Conservation (phyloP, 2,329 filamentous ascomycete species). For the Cercospora sp. region DNA sequence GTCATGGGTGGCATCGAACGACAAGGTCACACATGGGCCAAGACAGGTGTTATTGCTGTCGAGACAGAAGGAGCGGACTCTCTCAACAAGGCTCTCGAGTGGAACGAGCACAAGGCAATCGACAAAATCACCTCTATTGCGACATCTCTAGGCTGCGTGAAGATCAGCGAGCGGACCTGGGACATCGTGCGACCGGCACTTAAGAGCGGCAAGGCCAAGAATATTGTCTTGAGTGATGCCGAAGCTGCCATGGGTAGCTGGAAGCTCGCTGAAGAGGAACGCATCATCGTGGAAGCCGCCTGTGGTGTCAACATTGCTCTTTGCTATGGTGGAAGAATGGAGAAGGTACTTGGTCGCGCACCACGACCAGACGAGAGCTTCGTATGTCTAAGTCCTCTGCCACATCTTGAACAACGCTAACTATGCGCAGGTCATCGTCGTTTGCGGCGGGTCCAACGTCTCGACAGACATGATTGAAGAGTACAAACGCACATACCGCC, state of each 20-base stretch:
- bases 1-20: constrained; percentile 69
- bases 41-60: constrained; percentile 64
- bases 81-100: constrained; percentile 61
- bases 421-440: constrained; percentile 59
- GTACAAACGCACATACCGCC: constrained; percentile 48
- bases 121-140: constrained; percentile 74
- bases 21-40: constrained; percentile 35
- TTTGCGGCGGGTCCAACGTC: constrained; percentile 70
- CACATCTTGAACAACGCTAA: background rate
- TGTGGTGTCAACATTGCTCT: constrained; percentile 81
- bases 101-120: constrained; percentile 58
- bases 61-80: constrained; percentile 76
- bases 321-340: constrained; percentile 65
- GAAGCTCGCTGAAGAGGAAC: constrained; percentile 77
- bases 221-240: constrained; percentile 68
- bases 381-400: constrained; percentile 38
- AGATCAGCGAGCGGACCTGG: constrained; percentile 68
- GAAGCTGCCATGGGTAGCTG: constrained; percentile 79
- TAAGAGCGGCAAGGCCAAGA: constrained; percentile 54
- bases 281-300: constrained; percentile 77
- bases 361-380: constrained; percentile 69
- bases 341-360: constrained; percentile 57
- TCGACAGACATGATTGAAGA: constrained; percentile 53
- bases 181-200: constrained; percentile 56
- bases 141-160: constrained; percentile 68